Base-by-base conservation (phyloP, 1,284 basidiomycete genomes). In the Ganoderma sinense region DNA sequence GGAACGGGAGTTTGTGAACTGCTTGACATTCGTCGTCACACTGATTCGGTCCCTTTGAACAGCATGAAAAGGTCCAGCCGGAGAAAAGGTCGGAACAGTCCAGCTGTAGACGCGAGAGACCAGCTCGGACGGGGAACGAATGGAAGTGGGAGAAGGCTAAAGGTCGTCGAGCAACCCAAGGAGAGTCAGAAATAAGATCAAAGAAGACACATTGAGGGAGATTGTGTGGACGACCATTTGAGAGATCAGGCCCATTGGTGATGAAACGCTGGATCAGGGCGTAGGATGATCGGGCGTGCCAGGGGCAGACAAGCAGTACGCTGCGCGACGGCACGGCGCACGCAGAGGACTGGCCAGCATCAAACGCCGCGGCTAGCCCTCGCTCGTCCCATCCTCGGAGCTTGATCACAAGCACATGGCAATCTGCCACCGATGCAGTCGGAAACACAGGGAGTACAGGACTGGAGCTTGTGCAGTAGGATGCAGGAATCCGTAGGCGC, bases 51-150 rank as follows among this genome's bases (percentile, higher is more conserved):
- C 58, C 23, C 48, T 45, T 65, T 63, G 56, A 64, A 62, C 65
- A 68, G 64, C 68, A 70, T 71, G 66, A 69, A 69, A 71, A 61
- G 71, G 73, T 69, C 71, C 73, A 70, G 71, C 73, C 71, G 23
- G 39, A 39, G 31, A 53, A 64, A 64, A 58, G 55, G 65, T 62
- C 53, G 64, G 67, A 51, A 69, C 73, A 74, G 73, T 53, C 73
- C 73, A 74, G 73, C 73, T 74, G 73, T 58, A 61, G 61, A 62
- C 51, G 61, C 64, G 65, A 74, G 73, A 74, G 71, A 68, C 73
- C 73, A 69, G 73, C 73, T 74, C 73, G 59, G 48, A 70, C 61
- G 58, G 60, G 48, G 67, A 69, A 74, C 48, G 67, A 72, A 69
- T 64, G 63, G 55, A 65, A 41, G 53, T 48, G 39, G 66, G 39